Evolutionary conservation across 164 flowering plant genomes (phyloP), one percentile per base, ranked within the genome.

Genomic region (Nelumbo lutea): DNA sequence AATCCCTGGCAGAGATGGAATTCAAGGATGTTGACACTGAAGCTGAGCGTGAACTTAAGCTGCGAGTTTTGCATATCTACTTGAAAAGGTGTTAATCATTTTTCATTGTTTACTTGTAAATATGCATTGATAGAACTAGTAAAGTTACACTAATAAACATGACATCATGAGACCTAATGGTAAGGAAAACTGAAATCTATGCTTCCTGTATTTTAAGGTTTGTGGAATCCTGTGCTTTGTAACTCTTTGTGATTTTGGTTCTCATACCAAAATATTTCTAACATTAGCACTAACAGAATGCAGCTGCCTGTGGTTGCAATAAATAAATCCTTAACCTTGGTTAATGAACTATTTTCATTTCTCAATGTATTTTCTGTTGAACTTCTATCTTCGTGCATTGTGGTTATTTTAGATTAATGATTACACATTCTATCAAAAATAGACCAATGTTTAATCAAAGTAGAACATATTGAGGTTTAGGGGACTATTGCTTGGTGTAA

Each of bases 1-100:
- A 87, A 78, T 68, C 90, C 64, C 83, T 96, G 46, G 95, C 96
- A 45, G 97, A 96, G 75, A 92, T 96, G 99, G 99, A 93, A 76
- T 96, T 96, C 74, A 92, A 90, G 76, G 91, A 88, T 5, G 78
- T 86, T 27, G 98, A 95, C 72, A 79, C 86, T 48, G 86, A 86
- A 72, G 82, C 85, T 68, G 98, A 95, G 56, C 86, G 72, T 50
- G 86, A 92, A 81, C 66, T 90, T 65, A 95, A 95, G 77, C 75
- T 95, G 74, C 80, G 85, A 64, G 88, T 95, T 46, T 74, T 95
- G 73, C 92, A 64, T 47, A 87, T 92, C 48, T 95, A 92, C 79
- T 81, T 73, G 43, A 88, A 86, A 75, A 85, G 94, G 98, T 89
- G 66, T 45, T 13, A 2, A 39, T 27, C 4, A 8, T 6, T 46